Evolutionary conservation across 768 basidiomycete species (phyloP), one percentile per base, ranked within the genome.

Genomic region (Sarcodon sp.): DNA sequence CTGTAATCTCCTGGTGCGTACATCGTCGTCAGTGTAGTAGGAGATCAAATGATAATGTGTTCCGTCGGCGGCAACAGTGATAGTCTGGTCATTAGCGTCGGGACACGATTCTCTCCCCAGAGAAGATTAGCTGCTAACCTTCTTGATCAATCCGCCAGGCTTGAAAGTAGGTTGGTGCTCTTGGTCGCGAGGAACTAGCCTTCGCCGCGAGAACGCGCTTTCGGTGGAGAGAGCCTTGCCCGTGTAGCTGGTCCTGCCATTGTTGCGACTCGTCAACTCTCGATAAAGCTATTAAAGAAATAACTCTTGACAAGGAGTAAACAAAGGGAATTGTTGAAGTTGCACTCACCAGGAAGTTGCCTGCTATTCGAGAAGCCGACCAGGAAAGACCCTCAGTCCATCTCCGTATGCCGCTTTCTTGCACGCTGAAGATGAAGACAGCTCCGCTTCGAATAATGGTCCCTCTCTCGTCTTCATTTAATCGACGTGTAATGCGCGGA

Each of bases 351-450:
- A 92, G 67, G 61, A 88, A 90, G 63, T 90, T 89, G 51, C 83
- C 83, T 18, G 87, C 77, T 53, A 89, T 90, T 7, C 87, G 74
- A 51, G 83, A 87, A 0, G 87, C 87, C 15, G 82, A 85, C 87
- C 88, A 92, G 9, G 82, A 65, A 16, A 85, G 62, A 35, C 80
- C 73, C 56, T 78, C 88, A 33, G 88, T 92, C 83, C 87, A 88
- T 12, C 87, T 72, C 61, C 86, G 88, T 64, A 92, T 90, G 10
- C 84, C 84, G 59, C 85, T 87, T 60, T 88, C 86, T 56, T 87
- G 81, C 57, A 89, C 87, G 59, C 85, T 85, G 66, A 89, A 92
- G 45, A 92, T 80, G 60, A 89, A 92, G 12, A 90, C 79, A 44
- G 87, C 84, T 8, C 76, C 76, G 48, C 67, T 71, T 44, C 65